Base-by-base conservation (phyloP, 169 alveolate species). In the Eimeria nieschulzi region DNA sequence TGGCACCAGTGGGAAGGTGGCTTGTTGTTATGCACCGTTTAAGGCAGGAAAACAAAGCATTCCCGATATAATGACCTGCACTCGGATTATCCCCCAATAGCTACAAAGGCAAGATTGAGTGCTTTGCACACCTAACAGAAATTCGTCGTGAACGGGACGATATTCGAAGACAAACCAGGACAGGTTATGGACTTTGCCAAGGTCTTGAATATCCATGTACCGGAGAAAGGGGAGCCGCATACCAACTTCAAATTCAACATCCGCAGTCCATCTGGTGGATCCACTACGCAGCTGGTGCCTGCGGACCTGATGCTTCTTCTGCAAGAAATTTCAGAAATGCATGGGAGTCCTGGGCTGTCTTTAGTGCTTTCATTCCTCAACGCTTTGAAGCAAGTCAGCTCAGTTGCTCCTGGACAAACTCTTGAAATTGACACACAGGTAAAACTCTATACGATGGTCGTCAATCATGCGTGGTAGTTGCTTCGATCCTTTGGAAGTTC, bases 301-400 rank as follows among this genome's bases (percentile, higher is more conserved):
- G 76, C 88, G 15, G 88, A 80, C 46, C n/a, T 80, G 2, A 25
- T 80, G 23, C 76, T 55, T 19, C 88, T 80, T n/a, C 61, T 80
- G 39, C 88, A 80, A 80, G 88, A 80, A 59, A 21, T 80, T 19
- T 72, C 88, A 39, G 88, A 80, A 10, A 80, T 80, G 88, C 88
- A 80, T 19, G 88, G 88, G 15, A 26, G 12, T 59, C 88, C 88
- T 9, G 88, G 88, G n/a, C 23, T 80, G 12, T 56, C 73, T 26
- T 61, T 80, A 75, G 88, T 80, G 17, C 88, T 80, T n/a, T 59
- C 88, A 72, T 80, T 80, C 33, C 88, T 80, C 33, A 25, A 80
- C 76, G 23, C 88, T 72, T 80, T 80, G 70, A 80, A 80, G 76
- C 88, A 80, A 80, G 88, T 80, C 63, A 59, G 76, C 88, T 26